Evolutionary conservation across 371 early-diverging fungal genomes (phyloP), one percentile per base, ranked within the genome.

Genomic region (Lichtheimia corymbifera): DNA sequence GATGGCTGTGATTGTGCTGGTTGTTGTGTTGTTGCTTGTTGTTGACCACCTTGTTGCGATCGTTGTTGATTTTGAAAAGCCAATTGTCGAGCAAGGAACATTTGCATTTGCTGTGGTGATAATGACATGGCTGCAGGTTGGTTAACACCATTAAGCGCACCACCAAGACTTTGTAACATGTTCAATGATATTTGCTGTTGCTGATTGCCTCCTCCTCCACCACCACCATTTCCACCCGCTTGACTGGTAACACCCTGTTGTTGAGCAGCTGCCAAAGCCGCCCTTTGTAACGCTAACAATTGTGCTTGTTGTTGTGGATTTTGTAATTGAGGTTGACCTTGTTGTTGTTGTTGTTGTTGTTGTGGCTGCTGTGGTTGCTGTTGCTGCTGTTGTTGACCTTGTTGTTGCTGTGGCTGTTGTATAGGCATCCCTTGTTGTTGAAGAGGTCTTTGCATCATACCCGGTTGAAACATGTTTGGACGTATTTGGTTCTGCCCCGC

Each of bases 91-190:
- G 65, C 59, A 25, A 76, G 42, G 24, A 64, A 64, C 27, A 63
- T 64, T 64, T 76, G 76, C 45, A 73, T 55, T 42, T 77, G 78
- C 43, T 72, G 71, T 12, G 68, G 70, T 15, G 72, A 66, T 22
- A 77, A 50, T 20, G 51, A 61, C 12, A 67, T n/a, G 3, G 58
- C 69, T 20, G 54, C 55, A 17, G 63, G 67, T 50, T 61, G 62
- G 17, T 54, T 51, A 1, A 59, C 52, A 50, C 61, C 58, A 18
- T 55, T 50, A 25, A 52, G 66, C 5, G 56, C 44, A 14, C 61
- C 60, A 17, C 64, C 66, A 50, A 72, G 56, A 41, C 58, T 66
- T 55, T 67, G 72, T 24, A 70, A 58, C 5, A 70, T 9, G 56
- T 72, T 72, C 4, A 71, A 25, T 15, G 74, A 71, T 15, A 72